Percentiles rank a stretch among this genome's conserved stretches.
Evolutionary conservation across 345 rosid species (phyloP).

Genomic region (Erodium maritimum): DNA sequence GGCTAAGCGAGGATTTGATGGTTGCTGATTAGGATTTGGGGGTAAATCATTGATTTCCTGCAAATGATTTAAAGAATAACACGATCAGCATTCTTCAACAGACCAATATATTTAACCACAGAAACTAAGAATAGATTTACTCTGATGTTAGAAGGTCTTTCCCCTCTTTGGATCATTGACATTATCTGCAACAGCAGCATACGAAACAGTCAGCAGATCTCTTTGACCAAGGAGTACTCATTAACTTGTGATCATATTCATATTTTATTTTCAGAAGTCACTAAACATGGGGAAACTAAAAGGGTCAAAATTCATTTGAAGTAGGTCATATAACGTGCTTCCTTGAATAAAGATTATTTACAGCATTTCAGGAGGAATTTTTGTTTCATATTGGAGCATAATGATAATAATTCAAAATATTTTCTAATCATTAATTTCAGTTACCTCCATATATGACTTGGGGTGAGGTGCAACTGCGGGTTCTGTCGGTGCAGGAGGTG

Average conservation of each 20-base stretch:
- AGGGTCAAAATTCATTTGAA: not conserved
- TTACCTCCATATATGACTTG: constrained; percentile 91
- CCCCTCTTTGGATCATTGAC: constrained; percentile 94
- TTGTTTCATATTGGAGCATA: not conserved
- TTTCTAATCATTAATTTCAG: not conserved
- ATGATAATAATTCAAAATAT: not conserved
- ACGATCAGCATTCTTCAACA: constrained; percentile 9
- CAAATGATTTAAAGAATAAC: constrained; percentile 13
- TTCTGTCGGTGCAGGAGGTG: constrained; percentile 48
- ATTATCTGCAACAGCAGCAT: constrained; percentile 46
- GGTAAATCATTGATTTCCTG: constrained; percentile 91
- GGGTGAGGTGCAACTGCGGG: constrained; percentile 65
- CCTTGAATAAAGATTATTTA: not conserved
- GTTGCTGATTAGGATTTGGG: constrained; percentile 70
- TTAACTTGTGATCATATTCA: not conserved
- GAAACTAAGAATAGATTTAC: constrained; percentile 21
- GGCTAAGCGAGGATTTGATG: constrained; percentile 55
- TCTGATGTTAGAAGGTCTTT: constrained; percentile 82
- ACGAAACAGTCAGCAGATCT: constrained; percentile 1
- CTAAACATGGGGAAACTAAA: not conserved
- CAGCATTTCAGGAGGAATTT: not conserved
- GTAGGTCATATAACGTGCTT: not conserved
- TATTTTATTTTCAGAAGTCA: not conserved
- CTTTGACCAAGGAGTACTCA: not conserved
- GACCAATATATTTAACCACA: constrained; percentile 11